phyloP scores from a whole-genome alignment of 139 green algal species.

The Trebouxia sp. region DNA sequence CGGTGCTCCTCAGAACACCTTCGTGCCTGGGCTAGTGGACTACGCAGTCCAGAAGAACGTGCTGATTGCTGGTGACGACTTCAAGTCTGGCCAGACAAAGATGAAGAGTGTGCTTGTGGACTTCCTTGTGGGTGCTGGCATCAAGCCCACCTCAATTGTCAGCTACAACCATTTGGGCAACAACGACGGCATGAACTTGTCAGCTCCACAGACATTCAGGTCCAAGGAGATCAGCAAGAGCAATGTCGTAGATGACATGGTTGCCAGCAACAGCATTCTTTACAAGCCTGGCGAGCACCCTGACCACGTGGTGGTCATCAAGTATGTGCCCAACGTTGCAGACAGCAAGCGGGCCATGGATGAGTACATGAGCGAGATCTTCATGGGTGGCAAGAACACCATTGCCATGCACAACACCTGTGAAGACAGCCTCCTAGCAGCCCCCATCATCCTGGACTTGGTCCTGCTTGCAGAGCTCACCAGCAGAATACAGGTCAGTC shows the following conservation, averaged over 20 bases:
- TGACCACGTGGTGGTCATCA: slow-evolving; percentile 99
- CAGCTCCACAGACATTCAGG: slow-evolving; percentile 87
- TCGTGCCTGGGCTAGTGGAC: slow-evolving; percentile 90
- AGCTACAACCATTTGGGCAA: slow-evolving; percentile 99
- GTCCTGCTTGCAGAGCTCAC: slow-evolving; percentile 95
- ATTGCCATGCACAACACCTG: slow-evolving; percentile 99
- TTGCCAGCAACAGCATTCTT: slow-evolving; percentile 90
- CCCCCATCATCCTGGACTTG: slow-evolving; percentile 98
- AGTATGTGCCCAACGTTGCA: slow-evolving; percentile 97
- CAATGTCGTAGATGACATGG: slow-evolving; percentile 99
- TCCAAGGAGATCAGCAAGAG: slow-evolving; percentile 93
- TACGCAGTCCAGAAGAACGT: slow-evolving; percentile 72
- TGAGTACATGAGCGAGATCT: slow-evolving; percentile 98
- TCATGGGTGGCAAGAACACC: slow-evolving; percentile 94
- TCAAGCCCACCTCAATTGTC: slow-evolving; percentile 98
- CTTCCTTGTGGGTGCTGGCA: slow-evolving; percentile 90
- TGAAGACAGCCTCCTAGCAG: slow-evolving; percentile 97
- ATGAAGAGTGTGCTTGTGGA: slow-evolving; percentile 99
- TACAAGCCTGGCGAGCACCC: slow-evolving; percentile 96
- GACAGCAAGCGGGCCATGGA: slow-evolving; percentile 99
- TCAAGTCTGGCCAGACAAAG: slow-evolving; percentile 97
- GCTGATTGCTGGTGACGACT: slow-evolving; percentile 98
- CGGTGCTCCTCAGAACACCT: slow-evolving; percentile 97
- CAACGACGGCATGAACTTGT: slow-evolving; percentile 99
- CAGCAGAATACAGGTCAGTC: slow-evolving; percentile 77